These are phyloP conservation scores for Clarireedia paspali DNA, from an alignment of 2,329 filamentous ascomycete species.

Conservation along the genomic window DNA sequence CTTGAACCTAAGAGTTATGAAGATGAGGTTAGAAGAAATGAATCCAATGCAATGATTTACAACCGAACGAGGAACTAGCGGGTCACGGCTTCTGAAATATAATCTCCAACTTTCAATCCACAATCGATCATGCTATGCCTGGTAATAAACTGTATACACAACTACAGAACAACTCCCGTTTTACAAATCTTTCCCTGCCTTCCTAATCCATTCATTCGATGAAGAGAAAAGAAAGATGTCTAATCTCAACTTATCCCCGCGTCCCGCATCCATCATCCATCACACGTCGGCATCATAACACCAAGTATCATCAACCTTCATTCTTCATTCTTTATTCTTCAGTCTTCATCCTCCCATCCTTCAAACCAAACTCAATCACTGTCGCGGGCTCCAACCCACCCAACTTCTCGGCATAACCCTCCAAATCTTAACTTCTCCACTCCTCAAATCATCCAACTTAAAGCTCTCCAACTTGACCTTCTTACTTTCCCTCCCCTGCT, in stretches of 20 bases:
- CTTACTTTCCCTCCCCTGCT: conserved; percentile 87
- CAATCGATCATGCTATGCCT: conserved; percentile 6
- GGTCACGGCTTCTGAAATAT: not conserved
- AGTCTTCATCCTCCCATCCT: not conserved
- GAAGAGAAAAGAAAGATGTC: too few species aligned
- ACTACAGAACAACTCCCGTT: not conserved
- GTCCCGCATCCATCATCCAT: not conserved
- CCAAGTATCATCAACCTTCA: not conserved
- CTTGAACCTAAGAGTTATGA: not conserved
- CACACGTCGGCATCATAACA: not conserved
- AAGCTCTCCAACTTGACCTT: conserved; percentile 94
- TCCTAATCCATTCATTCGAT: not conserved
- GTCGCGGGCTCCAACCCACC: conserved; percentile 65
- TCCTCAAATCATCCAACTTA: conserved; percentile 82
- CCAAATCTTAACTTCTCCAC: conserved; percentile 96
- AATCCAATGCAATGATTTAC: not conserved
- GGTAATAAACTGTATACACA: conserved; percentile 5
- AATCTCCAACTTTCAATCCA: not conserved
- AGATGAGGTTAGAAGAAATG: not conserved
- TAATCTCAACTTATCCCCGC: not conserved
- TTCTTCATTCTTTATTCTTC: not conserved
- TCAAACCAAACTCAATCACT: not conserved
- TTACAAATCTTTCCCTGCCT: not conserved
- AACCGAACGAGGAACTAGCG: too few species aligned
- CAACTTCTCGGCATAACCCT: conserved; percentile 85